These are phyloP conservation scores for Theobroma grandiflorum DNA, from an alignment of 441 rosid species.

Conservation along the genomic window DNA sequence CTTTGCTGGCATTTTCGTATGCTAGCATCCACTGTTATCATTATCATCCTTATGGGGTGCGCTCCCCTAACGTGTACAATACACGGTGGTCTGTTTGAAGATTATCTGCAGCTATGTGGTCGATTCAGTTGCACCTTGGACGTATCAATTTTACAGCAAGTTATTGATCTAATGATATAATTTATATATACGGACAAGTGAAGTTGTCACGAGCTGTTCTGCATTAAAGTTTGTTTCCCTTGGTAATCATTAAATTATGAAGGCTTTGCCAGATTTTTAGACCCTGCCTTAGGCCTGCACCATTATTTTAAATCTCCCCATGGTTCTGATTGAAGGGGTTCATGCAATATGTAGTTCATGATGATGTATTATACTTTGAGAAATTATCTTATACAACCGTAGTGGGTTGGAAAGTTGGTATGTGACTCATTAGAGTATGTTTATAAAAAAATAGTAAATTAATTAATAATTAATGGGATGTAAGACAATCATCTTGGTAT, in stretches of 20 bases:
- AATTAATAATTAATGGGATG: too few species aligned
- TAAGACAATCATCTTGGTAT: too few species aligned
- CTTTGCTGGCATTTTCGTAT: background rate
- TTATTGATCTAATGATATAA: conserved; percentile 7
- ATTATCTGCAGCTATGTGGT: background rate
- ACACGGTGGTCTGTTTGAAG: background rate
- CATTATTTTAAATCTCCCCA: too few species aligned
- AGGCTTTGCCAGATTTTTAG: too few species aligned
- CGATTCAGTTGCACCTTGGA: background rate
- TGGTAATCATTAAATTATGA: background rate
- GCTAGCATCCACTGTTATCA: background rate
- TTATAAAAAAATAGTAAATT: too few species aligned
- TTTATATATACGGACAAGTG: background rate
- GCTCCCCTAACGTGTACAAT: background rate
- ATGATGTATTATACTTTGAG: too few species aligned
- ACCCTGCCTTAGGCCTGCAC: too few species aligned
- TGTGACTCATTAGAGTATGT: too few species aligned
- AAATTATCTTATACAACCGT: too few species aligned
- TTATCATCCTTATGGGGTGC: background rate
- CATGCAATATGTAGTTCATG: too few species aligned
- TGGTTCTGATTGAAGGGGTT: too few species aligned
- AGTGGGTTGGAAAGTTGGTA: too few species aligned
- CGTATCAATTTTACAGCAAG: conserved; percentile 15
- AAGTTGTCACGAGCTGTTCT: background rate
- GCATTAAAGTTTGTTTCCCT: background rate